A percentile compares a stretch with the other conserved stretches of the same genome.
These are phyloP conservation scores for Epichloe festucae DNA, from an alignment of 2,329 filamentous ascomycete species.

Conservation along the genomic window DNA sequence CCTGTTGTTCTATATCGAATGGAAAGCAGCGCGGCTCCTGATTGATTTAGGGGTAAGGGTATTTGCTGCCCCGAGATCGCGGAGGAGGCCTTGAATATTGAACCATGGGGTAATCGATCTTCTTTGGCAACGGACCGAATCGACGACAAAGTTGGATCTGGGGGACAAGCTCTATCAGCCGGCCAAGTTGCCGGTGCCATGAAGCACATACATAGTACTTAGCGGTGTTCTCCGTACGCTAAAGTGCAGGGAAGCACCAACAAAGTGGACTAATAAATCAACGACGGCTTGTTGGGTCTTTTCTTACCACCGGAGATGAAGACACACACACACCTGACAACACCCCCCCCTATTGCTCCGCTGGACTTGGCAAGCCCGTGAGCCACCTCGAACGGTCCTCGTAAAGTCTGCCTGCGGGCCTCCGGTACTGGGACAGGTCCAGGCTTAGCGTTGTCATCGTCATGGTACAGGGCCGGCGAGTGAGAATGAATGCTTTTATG, in stretches of 20 bases:
- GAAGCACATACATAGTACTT: not conserved
- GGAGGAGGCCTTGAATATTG: not conserved
- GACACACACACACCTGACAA: no score
- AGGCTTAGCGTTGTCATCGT: constrained; percentile 1
- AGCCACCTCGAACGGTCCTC: constrained; percentile 3
- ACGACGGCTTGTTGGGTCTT: not conserved
- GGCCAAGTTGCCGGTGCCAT: no score
- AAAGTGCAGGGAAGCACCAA: not conserved
- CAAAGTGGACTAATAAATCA: not conserved
- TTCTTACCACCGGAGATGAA: constrained; percentile 1
- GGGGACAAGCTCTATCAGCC: no score
- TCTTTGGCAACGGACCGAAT: not conserved
- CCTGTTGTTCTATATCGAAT: no score
- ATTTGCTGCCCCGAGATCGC: no score
- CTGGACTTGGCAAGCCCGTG: not conserved
- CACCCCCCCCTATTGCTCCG: not conserved
- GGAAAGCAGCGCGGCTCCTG: no score
- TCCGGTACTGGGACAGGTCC: not conserved
- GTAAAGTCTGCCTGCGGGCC: not conserved
- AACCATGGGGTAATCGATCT: not conserved
- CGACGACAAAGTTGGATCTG: no score
- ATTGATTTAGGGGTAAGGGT: no score
- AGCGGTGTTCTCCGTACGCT: not conserved
- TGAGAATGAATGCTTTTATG: not conserved
- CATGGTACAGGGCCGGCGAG: not conserved